Evolutionary conservation across 1,139 yeast genomes (phyloP).

Genomic region (Geotrichum bryndzae): DNA sequence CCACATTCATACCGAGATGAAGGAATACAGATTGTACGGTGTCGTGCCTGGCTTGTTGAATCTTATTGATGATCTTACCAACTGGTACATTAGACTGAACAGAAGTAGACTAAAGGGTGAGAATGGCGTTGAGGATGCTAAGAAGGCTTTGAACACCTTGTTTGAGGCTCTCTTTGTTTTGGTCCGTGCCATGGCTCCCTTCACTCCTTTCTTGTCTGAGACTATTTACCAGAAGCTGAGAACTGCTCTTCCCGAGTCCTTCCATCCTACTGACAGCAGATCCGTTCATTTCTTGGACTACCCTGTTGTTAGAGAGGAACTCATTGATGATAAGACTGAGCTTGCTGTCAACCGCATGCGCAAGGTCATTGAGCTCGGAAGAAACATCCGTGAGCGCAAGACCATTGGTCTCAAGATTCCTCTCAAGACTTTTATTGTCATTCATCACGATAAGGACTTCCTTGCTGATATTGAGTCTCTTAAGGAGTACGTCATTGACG

Average conservation of each 20-base stretch:
- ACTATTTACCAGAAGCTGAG: slow-evolving; percentile 74
- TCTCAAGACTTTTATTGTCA: slow-evolving; percentile 75
- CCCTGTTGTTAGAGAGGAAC: slow-evolving; percentile 79
- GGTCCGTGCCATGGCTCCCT: slow-evolving; percentile 96
- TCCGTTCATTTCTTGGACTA: slow-evolving; percentile 90
- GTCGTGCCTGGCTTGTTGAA: slow-evolving; percentile 88
- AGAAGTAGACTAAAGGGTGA: slow-evolving; percentile 97
- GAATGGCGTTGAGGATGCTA: slow-evolving; percentile 75
- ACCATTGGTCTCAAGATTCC: slow-evolving; percentile 92
- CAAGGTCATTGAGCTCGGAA: slow-evolving; percentile 90
- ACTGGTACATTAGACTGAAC: slow-evolving; percentile 98
- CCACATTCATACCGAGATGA: slow-evolving; percentile 86
- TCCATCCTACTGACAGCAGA: slow-evolving; percentile 52
- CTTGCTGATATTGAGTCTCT: slow-evolving; percentile 73
- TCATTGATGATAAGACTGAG: slow-evolving; percentile 67
- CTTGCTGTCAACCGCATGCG: slow-evolving; percentile 91
- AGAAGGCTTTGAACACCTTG: slow-evolving; percentile 80
- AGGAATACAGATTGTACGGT: slow-evolving; percentile 80
- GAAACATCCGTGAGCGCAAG: slow-evolving; percentile 95
- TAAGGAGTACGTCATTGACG: slow-evolving; percentile 76
- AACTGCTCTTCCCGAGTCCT: slow-evolving; percentile 49
- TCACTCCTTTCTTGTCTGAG: slow-evolving; percentile 94
- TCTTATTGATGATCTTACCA: slow-evolving; percentile 90
- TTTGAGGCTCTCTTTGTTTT: slow-evolving; percentile 84
- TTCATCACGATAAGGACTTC: slow-evolving; percentile 72